Conservation (phyloP, 2,329 filamentous ascomycete genomes). For the Blumeria graminis region DNA sequence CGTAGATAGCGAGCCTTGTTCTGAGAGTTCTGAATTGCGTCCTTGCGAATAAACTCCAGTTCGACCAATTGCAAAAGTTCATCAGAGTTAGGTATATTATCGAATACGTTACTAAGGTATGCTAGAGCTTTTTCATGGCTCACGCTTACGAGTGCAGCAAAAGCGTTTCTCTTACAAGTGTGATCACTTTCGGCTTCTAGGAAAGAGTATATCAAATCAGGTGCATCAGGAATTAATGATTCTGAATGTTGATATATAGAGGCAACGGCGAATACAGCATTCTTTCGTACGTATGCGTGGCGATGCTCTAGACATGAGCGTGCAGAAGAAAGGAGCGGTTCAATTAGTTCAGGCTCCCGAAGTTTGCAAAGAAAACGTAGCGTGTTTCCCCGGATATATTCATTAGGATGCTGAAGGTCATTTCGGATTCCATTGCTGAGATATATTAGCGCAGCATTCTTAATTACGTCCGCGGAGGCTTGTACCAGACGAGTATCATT, state of each 20-base stretch:
- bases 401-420: slow-evolving; percentile 89
- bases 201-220: slow-evolving; percentile 76
- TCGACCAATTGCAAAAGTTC: slow-evolving; percentile 84
- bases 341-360: slow-evolving; percentile 82
- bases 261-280: slow-evolving; percentile 82
- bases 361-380: slow-evolving; percentile 93
- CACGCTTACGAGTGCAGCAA: slow-evolving; percentile 72
- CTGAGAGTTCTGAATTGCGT: slow-evolving; percentile 79
- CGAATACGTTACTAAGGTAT: slow-evolving; percentile 74
- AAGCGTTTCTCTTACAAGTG: slow-evolving; percentile 95
- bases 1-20: slow-evolving; percentile 86
- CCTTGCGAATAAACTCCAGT: slow-evolving; percentile 91
- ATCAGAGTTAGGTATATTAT: slow-evolving; percentile 81
- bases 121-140: slow-evolving; percentile 80
- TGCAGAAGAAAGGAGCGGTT: slow-evolving; percentile 80
- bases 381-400: slow-evolving; percentile 97
- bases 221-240: slow-evolving; percentile 78
- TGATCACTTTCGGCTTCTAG: slow-evolving; percentile 75
- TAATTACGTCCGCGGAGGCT: not conserved
- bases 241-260: slow-evolving; percentile 84
- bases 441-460: slow-evolving; percentile 3
- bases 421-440: slow-evolving; percentile 88
- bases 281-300: slow-evolving; percentile 95
- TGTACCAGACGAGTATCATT: slow-evolving; percentile 94
- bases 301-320: slow-evolving; percentile 84